A percentile compares a stretch with the other conserved stretches of the same genome.
Evolutionary conservation across 768 basidiomycete species (phyloP).

Genomic region (Lepiota subincarnata): DNA sequence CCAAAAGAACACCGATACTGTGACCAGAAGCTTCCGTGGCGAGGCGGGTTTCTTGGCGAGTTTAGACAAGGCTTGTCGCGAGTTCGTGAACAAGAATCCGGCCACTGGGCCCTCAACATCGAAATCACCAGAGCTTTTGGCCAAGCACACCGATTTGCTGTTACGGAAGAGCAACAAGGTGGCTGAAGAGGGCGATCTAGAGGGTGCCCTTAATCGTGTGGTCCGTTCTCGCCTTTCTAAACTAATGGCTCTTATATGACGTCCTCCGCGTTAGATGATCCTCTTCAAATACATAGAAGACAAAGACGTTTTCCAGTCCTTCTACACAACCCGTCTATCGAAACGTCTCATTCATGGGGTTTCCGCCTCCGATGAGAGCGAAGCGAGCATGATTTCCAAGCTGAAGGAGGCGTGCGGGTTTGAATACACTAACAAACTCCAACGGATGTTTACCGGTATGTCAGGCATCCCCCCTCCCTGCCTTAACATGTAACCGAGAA

Average conservation of each 20-base stretch:
- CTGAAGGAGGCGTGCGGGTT: slow-evolving; percentile 95
- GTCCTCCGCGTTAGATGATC: slow-evolving; percentile 65
- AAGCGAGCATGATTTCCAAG: slow-evolving; percentile 97
- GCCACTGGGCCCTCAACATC: slow-evolving; percentile 83
- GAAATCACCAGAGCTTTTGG: slow-evolving; percentile 88
- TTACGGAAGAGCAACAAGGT: slow-evolving; percentile 95
- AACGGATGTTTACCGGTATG: slow-evolving; percentile 93
- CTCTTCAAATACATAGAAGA: slow-evolving; percentile 98
- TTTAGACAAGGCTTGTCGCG: slow-evolving; percentile 91
- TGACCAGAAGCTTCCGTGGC: slow-evolving; percentile 83
- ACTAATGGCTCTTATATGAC: slow-evolving; percentile 17
- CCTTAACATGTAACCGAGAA: slow-evolving; percentile 1
- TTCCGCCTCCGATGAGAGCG: slow-evolving; percentile 93
- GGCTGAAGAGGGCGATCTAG: slow-evolving; percentile 86
- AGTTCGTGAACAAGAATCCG: slow-evolving; percentile 91
- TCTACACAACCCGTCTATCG: slow-evolving; percentile 92
- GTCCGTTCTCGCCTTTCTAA: slow-evolving; percentile 49
- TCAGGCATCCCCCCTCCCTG: slow-evolving; percentile 3
- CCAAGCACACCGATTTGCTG: slow-evolving; percentile 86
- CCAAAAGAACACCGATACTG: slow-evolving; percentile 86
- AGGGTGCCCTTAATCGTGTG: slow-evolving; percentile 85
- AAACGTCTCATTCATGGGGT: slow-evolving; percentile 88
- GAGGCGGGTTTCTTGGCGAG: slow-evolving; percentile 93
- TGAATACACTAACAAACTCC: slow-evolving; percentile 94
- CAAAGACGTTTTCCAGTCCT: slow-evolving; percentile 98